These are phyloP conservation scores for Ascomycota sp. DNA, from an alignment of 2,329 filamentous ascomycete genomes.

Conservation along the genomic window DNA sequence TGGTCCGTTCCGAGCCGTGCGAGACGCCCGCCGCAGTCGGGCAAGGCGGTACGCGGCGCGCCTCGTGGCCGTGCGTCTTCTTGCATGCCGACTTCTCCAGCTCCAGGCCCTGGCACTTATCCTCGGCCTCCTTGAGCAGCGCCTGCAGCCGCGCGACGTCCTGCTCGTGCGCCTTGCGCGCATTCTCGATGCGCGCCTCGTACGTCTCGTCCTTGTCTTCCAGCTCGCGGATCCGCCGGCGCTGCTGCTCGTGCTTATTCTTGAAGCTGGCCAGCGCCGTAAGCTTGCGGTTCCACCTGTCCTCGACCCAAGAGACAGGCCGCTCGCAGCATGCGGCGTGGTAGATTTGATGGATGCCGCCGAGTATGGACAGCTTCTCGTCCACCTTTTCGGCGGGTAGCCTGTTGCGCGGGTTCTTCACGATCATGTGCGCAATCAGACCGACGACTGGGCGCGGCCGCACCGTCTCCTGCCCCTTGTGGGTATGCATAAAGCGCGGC, in stretches of 20 bases:
- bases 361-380: constrained; percentile 20
- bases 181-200: constrained; percentile 15
- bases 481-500: constrained; percentile 16
- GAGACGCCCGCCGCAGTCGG: constrained; percentile 1
- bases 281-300: constrained; percentile 16
- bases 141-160: constrained; percentile 12
- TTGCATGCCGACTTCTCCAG: constrained; percentile 6
- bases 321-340: constrained; percentile 24
- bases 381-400: constrained; percentile 16
- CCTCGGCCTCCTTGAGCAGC: constrained; percentile 15
- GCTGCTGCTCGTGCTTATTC: constrained; percentile 13
- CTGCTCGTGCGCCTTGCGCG: constrained; percentile 13
- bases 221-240: constrained; percentile 14
- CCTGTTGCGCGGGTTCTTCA: constrained; percentile 11
- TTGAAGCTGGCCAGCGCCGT: constrained; percentile 9
- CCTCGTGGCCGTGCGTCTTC: constrained; percentile 3
- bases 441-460: constrained; percentile 18
- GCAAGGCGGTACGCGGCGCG: constrained; percentile 4
- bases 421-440: constrained; percentile 17
- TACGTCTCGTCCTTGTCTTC: constrained; percentile 20
- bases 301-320: constrained; percentile 14
- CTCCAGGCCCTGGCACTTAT: constrained; percentile 11
- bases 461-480: constrained; percentile 17
- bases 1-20: neutral
- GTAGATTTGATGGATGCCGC: constrained; percentile 26